phyloP scores from a whole-genome alignment of 1,284 basidiomycete genomes.

The Malassezia slooffiae region DNA sequence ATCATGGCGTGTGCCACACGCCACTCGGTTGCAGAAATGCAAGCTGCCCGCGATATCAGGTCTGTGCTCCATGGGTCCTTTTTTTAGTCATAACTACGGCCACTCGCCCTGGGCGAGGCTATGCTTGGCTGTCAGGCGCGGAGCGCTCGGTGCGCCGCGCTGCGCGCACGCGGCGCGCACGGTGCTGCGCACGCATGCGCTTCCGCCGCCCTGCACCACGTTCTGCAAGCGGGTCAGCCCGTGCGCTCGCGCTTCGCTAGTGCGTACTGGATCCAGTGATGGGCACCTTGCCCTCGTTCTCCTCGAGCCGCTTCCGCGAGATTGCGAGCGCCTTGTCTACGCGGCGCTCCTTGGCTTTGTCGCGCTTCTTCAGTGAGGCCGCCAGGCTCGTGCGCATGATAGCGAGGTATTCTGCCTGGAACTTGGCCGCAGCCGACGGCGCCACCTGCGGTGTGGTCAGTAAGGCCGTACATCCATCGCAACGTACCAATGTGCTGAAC shows the following conservation, averaged over 20 bases:
- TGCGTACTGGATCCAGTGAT: slow-evolving; percentile 15
- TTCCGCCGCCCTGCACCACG: slow-evolving; percentile 14
- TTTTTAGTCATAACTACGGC: no score
- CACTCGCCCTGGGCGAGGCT: no score
- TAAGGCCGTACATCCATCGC: not conserved
- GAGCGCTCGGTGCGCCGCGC: not conserved
- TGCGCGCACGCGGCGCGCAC: slow-evolving; percentile 4
- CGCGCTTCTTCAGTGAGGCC: slow-evolving; percentile 29
- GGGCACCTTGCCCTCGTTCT: slow-evolving; percentile 25
- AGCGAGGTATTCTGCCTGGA: slow-evolving; percentile 26
- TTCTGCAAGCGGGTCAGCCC: slow-evolving; percentile 4
- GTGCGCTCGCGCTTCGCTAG: not conserved
- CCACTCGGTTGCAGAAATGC: no score
- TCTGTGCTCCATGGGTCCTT: no score
- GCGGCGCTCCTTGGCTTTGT: slow-evolving; percentile 43
- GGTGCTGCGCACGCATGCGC: slow-evolving; percentile 11
- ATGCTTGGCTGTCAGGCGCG: not conserved
- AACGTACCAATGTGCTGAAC: slow-evolving; percentile 22
- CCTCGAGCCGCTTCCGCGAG: slow-evolving; percentile 30
- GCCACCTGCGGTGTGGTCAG: slow-evolving; percentile 15
- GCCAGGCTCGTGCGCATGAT: slow-evolving; percentile 29
- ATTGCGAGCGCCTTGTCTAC: slow-evolving; percentile 29
- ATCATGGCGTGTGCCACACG: no score
- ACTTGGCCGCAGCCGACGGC: slow-evolving; percentile 19
- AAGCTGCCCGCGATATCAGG: no score